A percentile compares a stretch with the other conserved stretches of the same genome.
phyloP scores from a whole-genome alignment of 495 filamentous ascomycete genomes.

The Neurospora africana region DNA sequence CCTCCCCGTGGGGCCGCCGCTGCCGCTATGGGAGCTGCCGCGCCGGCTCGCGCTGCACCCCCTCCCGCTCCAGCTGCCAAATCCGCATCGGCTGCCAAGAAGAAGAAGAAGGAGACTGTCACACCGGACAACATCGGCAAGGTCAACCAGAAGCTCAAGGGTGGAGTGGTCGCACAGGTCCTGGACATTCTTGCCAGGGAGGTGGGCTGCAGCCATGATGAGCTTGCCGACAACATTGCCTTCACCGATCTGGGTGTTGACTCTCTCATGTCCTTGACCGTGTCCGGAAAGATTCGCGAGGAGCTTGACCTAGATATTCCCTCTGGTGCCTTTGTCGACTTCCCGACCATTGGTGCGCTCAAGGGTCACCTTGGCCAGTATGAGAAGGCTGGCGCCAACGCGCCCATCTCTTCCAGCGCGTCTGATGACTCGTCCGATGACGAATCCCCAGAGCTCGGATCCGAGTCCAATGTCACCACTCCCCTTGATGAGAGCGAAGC shows the following conservation, averaged over 20 bases:
- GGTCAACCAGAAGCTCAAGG: slow-evolving; percentile 32
- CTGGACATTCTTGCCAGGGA: slow-evolving; percentile 58
- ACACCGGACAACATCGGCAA: slow-evolving; percentile 31
- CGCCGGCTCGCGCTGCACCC: slow-evolving; percentile 15
- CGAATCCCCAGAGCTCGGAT: slow-evolving; percentile 31
- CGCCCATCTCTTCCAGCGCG: slow-evolving; percentile 14
- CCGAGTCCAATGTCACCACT: slow-evolving; percentile 38
- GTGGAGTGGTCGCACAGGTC: slow-evolving; percentile 30
- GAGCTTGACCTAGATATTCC: slow-evolving; percentile 48
- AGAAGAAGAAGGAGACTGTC: slow-evolving; percentile 33
- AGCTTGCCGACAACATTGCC: slow-evolving; percentile 45
- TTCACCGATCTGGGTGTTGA: slow-evolving; percentile 52
- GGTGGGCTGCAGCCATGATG: slow-evolving; percentile 50
- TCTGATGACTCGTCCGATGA: slow-evolving; percentile 30
- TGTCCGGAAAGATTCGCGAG: slow-evolving; percentile 44
- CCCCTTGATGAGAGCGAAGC: slow-evolving; percentile 35
- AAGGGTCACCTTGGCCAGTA: slow-evolving; percentile 45
- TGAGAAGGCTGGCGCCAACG: slow-evolving; percentile 28
- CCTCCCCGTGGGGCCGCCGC: slow-evolving; percentile 44
- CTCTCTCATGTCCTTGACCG: slow-evolving; percentile 46
- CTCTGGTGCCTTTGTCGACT: slow-evolving; percentile 41
- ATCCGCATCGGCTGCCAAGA: slow-evolving; percentile 23
- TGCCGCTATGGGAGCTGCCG: slow-evolving; percentile 7
- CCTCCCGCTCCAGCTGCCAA: slow-evolving; percentile 28
- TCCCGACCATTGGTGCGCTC: slow-evolving; percentile 48